Percentiles rank a stretch among this genome's conserved stretches.
These are phyloP conservation scores for Boletus rufocinnamomeus DNA, from an alignment of 768 basidiomycete genomes.

Conservation along the genomic window DNA sequence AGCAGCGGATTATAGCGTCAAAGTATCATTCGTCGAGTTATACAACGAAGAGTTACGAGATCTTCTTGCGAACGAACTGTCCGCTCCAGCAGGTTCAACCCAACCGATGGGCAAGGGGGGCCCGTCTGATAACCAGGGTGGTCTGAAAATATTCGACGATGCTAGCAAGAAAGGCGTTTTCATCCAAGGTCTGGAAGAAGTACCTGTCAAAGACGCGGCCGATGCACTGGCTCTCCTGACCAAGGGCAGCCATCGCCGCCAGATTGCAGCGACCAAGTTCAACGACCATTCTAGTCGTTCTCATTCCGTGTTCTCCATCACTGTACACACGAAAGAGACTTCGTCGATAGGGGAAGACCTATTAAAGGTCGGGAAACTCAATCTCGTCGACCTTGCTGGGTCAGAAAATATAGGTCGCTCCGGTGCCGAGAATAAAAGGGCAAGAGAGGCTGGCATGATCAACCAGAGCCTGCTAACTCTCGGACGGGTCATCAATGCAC, in stretches of 20 bases:
- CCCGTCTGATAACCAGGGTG: slow-evolving; percentile 52
- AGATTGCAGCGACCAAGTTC: slow-evolving; percentile 95
- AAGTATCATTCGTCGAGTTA: slow-evolving; percentile 90
- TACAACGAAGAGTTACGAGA: slow-evolving; percentile 99
- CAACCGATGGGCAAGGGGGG: slow-evolving; percentile 77
- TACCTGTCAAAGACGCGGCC: slow-evolving; percentile 75
- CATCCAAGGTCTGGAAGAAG: slow-evolving; percentile 94
- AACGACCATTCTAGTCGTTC: slow-evolving; percentile 98
- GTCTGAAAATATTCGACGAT: slow-evolving; percentile 94
- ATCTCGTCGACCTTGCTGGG: slow-evolving; percentile 95
- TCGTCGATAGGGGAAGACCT: slow-evolving; percentile 81
- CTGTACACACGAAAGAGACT: slow-evolving; percentile 88
- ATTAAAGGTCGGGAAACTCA: slow-evolving; percentile 91
- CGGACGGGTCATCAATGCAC: slow-evolving; percentile 92
- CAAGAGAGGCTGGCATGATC: slow-evolving; percentile 98
- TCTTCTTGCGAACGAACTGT: slow-evolving; percentile 78
- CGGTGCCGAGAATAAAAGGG: slow-evolving; percentile 93
- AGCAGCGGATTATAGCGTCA: slow-evolving; percentile 84
- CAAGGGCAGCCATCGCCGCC: slow-evolving; percentile 87
- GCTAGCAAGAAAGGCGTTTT: slow-evolving; percentile 83
- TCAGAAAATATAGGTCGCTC: slow-evolving; percentile 97
- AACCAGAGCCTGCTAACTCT: slow-evolving; percentile 97
- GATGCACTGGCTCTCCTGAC: slow-evolving; percentile 83
- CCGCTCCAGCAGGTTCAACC: slow-evolving; percentile 60
- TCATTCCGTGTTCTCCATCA: slow-evolving; percentile 96